phyloP scores from a whole-genome alignment of 148 eudicot species.

The Heliamphora exappendiculata region DNA sequence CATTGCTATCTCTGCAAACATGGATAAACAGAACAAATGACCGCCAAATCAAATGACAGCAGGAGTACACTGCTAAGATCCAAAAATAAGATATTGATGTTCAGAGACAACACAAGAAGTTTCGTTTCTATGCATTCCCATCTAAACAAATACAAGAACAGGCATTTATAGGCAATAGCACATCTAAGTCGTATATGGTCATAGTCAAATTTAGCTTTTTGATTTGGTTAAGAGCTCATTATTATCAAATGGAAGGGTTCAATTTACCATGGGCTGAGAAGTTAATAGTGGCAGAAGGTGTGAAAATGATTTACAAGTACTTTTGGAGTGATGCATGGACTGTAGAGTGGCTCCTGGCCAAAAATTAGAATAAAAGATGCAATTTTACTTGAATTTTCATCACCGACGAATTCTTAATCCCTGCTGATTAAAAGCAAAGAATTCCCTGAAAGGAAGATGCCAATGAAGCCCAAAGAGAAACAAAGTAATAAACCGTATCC shows the following conservation, averaged over 20 bases:
- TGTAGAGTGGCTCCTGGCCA: not conserved
- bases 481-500: too few species aligned
- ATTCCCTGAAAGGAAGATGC: too few species aligned
- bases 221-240: not conserved
- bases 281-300: not conserved
- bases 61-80: not conserved
- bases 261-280: not conserved
- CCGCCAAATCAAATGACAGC: not conserved
- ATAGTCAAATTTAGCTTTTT: not conserved
- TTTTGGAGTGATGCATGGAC: not conserved
- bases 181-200: not conserved
- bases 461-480: too few species aligned
- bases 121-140: not conserved
- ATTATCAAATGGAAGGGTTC: not conserved
- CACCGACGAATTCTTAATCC: not conserved
- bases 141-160: not conserved
- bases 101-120: not conserved
- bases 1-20: not conserved
- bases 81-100: not conserved
- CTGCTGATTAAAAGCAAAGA: not conserved
- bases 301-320: not conserved
- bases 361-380: not conserved
- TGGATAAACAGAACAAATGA: not conserved
- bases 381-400: not conserved
- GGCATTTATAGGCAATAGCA: not conserved